Percentiles rank a stretch among this genome's conserved stretches.
Evolutionary conservation across 2,329 filamentous ascomycete species (phyloP).

Genomic region (Aureobasidium sp.): DNA sequence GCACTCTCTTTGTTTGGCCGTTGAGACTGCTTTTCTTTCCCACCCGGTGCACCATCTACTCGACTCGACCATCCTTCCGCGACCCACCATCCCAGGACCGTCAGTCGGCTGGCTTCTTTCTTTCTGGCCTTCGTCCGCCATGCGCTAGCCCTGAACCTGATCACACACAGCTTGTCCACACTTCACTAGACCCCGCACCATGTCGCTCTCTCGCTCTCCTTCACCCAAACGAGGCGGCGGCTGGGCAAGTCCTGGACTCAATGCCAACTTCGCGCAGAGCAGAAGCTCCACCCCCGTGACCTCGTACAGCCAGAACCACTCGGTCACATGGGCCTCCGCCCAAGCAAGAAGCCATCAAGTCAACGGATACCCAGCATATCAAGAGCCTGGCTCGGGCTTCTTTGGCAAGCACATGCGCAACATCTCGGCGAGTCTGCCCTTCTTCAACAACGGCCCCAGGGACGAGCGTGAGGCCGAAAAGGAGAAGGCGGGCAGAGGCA

Average conservation of each 20-base stretch:
- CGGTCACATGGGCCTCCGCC: slow-evolving; percentile 73
- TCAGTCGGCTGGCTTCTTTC: not conserved
- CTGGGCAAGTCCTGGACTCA: slow-evolving; percentile 76
- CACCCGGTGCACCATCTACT: not conserved
- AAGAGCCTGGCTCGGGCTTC: slow-evolving; percentile 74
- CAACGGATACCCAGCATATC: slow-evolving; percentile 67
- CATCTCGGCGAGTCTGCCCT: slow-evolving; percentile 70
- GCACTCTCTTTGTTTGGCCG: not conserved
- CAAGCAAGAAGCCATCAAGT: slow-evolving; percentile 68
- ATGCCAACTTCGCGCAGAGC: slow-evolving; percentile 43
- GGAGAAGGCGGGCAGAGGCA: slow-evolving; percentile 61
- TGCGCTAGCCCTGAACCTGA: not conserved
- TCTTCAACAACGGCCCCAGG: slow-evolving; percentile 51
- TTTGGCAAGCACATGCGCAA: slow-evolving; percentile 76
- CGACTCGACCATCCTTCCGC: not conserved
- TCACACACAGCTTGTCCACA: not conserved
- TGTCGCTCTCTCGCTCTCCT: slow-evolving; percentile 82
- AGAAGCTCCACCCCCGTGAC: slow-evolving; percentile 18
- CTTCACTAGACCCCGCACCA: slow-evolving; percentile 30
- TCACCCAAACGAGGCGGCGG: slow-evolving; percentile 77
- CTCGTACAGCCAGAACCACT: slow-evolving; percentile 43
- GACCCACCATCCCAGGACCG: not conserved
- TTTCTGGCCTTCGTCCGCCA: not conserved
- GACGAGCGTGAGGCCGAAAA: slow-evolving; percentile 57
- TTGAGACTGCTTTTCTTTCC: not conserved